Base-by-base conservation (phyloP, 176 grass and related monocot genomes). In the Avena eriantha region DNA sequence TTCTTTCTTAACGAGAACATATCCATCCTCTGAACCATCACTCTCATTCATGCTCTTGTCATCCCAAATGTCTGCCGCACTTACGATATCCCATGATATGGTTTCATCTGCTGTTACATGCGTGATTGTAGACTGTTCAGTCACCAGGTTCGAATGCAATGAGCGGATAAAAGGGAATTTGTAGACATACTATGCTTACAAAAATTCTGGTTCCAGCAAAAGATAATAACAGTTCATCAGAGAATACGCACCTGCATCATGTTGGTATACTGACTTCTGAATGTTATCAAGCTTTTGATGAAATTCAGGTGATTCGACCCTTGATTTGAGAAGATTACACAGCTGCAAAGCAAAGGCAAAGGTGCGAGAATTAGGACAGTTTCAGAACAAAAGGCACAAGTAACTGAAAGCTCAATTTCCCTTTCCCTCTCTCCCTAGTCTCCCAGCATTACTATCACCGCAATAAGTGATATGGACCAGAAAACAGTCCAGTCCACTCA, bases 261-360 rank as follows among this genome's bases (percentile, higher is more conserved):
- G 21, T 78, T 91, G 88, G 78, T 93, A 88, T 63, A 88, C 86
- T 46, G 90, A 91, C 77, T 91, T 88, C 51, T 91, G 90, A 73
- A 94, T 91, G 80, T 49, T 90, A 56, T 88, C 97, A 47, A 99
- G 84, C 84, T 99, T 96, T 63, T 99, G 89, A 8, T 96, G 85
- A 89, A 99, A 99, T 15, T 96, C 91, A 74, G 94, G 89, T 21
- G 97, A 99, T 79, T 96, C 90, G 82, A 99, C 92, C 88, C 88
- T 99, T 3, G 94, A 94, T 86, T 96, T 93, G 21, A 99, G 92
- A 83, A 96, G 87, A 90, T 96, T 89, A 53, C 92, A 94, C 33
- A 98, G 73, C 95, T 98, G 90, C 77, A 82, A 48, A 82, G 24
- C 33, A 33, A 46, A 77, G 8, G 31, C 33, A 36, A 15, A 54